phyloP scores from a whole-genome alignment of 139 green algal species.

The Tetradesmus obliquus region DNA sequence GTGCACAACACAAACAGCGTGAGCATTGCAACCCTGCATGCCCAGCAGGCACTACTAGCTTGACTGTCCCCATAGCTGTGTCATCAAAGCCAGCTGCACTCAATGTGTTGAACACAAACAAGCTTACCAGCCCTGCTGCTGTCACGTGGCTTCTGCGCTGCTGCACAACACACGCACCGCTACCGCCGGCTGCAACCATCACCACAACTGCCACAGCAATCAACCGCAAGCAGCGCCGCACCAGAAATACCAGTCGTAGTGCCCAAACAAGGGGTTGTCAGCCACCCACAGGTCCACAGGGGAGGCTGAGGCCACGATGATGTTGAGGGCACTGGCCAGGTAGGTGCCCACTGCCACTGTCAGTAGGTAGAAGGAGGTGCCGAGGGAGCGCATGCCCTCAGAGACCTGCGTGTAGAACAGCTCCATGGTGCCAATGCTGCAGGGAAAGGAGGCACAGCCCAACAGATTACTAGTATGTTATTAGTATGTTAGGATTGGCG shows the following conservation, averaged over 20 bases:
- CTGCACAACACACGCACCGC: too few relatives aligned
- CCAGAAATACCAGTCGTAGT: slow-evolving; percentile 41
- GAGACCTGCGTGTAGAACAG: slow-evolving; percentile 50
- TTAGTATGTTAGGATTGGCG: too few relatives aligned
- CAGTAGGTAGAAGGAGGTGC: slow-evolving; percentile 53
- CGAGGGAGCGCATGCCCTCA: slow-evolving; percentile 52
- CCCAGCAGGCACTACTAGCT: too few relatives aligned
- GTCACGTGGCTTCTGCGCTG: too few relatives aligned
- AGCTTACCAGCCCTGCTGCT: too few relatives aligned
- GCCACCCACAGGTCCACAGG: slow-evolving; percentile 34
- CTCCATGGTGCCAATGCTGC: slow-evolving; percentile 40
- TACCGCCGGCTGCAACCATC: too few relatives aligned
- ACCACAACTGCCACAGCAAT: background rate
- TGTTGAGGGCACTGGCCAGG: slow-evolving; percentile 47
- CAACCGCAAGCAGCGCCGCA: background rate
- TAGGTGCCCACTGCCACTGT: slow-evolving; percentile 57
- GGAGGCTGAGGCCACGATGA: slow-evolving; percentile 8
- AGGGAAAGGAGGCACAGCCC: background rate
- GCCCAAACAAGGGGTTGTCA: slow-evolving; percentile 44
- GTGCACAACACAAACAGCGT: too few relatives aligned
- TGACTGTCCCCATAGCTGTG: too few relatives aligned
- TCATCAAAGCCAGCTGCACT: too few relatives aligned
- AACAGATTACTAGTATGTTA: too few relatives aligned
- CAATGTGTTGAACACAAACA: too few relatives aligned
- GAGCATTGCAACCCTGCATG: too few relatives aligned